Conservation (phyloP, 2,329 filamentous ascomycete species). For the Boeremia exigua region DNA sequence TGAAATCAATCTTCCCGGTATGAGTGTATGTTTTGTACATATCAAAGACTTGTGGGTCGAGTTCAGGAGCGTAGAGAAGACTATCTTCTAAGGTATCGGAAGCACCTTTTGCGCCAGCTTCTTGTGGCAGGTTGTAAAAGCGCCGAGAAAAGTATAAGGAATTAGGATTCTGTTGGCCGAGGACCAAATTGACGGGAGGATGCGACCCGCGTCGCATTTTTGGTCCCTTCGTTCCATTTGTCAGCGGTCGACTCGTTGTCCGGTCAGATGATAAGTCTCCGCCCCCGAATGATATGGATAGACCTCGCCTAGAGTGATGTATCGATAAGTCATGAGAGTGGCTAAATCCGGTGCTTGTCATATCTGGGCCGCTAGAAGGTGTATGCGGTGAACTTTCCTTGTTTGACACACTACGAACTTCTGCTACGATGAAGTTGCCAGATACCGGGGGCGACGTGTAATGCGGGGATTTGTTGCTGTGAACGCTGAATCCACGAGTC, state of each 20-base stretch:
- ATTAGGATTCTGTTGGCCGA: background rate
- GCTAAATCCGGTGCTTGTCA: background rate
- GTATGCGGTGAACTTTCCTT: background rate
- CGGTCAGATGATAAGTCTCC: no score
- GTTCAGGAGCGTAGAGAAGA: background rate
- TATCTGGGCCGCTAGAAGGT: background rate
- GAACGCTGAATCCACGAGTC: no score
- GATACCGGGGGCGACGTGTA: background rate
- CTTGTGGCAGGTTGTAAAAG: background rate
- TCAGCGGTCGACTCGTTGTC: no score
- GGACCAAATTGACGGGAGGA: background rate
- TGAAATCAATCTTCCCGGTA: background rate
- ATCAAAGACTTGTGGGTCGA: conserved; percentile 3
- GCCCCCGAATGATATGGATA: background rate
- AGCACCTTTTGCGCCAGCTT: background rate
- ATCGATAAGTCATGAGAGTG: background rate
- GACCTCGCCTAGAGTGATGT: background rate
- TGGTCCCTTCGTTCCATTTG: no score
- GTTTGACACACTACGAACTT: background rate
- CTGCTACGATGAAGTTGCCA: background rate
- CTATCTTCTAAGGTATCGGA: background rate
- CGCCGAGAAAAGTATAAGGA: background rate
- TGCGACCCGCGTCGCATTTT: no score
- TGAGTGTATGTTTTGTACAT: background rate
- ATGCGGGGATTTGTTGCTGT: background rate